phyloP scores from a whole-genome alignment of 768 basidiomycete genomes.

The Lepiota subincarnata region DNA sequence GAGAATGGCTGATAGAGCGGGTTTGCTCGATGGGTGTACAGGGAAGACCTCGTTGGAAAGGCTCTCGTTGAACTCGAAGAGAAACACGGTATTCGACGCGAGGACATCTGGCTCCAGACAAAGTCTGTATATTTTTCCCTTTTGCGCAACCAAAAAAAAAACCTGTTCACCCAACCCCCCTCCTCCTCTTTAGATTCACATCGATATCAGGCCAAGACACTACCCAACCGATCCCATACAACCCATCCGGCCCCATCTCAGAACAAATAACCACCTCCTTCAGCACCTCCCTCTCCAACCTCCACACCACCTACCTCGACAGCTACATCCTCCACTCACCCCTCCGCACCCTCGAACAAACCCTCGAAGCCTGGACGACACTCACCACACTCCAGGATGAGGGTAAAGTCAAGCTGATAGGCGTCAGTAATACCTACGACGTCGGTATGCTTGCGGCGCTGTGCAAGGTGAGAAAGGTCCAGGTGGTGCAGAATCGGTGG shows the following conservation, averaged over 20 bases:
- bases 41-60: constrained; percentile 78
- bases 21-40: too few species aligned
- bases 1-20: background rate
- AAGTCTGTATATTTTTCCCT: constrained; percentile 48
- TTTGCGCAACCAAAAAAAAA: too few species aligned
- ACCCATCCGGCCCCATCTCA: constrained; percentile 45
- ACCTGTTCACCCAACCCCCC: background rate
- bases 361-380: constrained; percentile 64
- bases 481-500: constrained; percentile 85
- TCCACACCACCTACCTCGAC: constrained; percentile 72
- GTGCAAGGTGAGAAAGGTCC: constrained; percentile 49
- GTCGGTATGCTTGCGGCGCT: constrained; percentile 49
- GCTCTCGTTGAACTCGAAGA: constrained; percentile 56
- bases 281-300: constrained; percentile 58
- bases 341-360: constrained; percentile 50
- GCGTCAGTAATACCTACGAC: constrained; percentile 78
- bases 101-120: constrained; percentile 75
- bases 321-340: constrained; percentile 80
- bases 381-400: constrained; percentile 60
- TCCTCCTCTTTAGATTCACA: constrained; percentile 52
- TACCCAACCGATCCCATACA: constrained; percentile 70
- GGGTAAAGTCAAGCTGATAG: constrained; percentile 61
- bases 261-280: constrained; percentile 65
- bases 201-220: constrained; percentile 69
- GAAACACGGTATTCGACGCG: constrained; percentile 58